A percentile compares a stretch with the other conserved stretches of the same genome.
These are phyloP conservation scores for Monosporozyma servazzii DNA, from an alignment of 805 yeast genomes.

Conservation along the genomic window DNA sequence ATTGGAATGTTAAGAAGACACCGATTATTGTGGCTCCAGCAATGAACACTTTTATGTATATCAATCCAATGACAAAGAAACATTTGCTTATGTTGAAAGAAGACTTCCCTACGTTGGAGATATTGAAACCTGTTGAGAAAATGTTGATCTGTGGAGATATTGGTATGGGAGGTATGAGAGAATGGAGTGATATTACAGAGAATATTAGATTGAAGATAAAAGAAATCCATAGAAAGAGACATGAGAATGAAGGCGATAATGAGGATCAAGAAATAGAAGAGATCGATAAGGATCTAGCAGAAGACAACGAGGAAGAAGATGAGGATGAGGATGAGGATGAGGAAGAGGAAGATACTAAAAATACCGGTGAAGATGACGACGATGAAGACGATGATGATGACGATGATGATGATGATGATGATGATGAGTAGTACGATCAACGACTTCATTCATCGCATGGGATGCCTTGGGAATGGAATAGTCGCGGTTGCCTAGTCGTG, in stretches of 20 bases:
- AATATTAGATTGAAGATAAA: conserved; percentile 35
- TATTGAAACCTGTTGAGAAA: conserved; percentile 72
- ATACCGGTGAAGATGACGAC: conserved; percentile 33
- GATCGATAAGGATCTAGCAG: conserved; percentile 40
- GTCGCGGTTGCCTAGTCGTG: background rate
- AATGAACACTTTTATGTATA: conserved; percentile 79
- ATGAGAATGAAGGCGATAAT: conserved; percentile 28
- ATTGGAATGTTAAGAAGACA: conserved; percentile 60
- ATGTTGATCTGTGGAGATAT: conserved; percentile 76
- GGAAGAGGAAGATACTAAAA: conserved; percentile 34
- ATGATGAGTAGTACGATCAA: background rate
- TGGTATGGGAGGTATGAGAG: conserved; percentile 91
- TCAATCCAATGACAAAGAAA: conserved; percentile 67
- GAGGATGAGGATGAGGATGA: conserved; percentile 37
- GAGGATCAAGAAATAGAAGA: conserved; percentile 18
- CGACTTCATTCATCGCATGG: background rate
- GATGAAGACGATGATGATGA: conserved; percentile 36
- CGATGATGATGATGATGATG: conserved; percentile 29
- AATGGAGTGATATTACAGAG: conserved; percentile 75
- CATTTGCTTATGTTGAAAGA: conserved; percentile 55
- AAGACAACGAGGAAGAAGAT: conserved; percentile 36
- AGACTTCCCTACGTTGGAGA: conserved; percentile 66
- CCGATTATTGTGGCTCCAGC: conserved; percentile 76
- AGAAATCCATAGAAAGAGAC: conserved; percentile 21
- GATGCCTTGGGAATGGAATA: background rate